Base-by-base conservation (phyloP, 805 yeast species). In the Komagataella kurtzmanii region DNA sequence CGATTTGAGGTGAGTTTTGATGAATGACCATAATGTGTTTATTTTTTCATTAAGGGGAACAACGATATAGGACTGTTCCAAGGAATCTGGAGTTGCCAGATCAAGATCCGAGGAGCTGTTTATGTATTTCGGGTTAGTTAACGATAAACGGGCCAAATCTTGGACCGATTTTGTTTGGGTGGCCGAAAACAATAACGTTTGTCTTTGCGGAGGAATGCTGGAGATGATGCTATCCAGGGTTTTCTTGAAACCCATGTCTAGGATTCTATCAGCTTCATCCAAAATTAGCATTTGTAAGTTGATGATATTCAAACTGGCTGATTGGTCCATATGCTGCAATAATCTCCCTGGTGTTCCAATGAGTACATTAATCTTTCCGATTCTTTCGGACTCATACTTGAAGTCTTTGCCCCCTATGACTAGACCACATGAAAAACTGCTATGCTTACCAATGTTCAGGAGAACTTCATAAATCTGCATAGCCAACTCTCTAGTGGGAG, bases 361-460 rank as follows among this genome's bases (percentile, higher is more conserved):
- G 52, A 89, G 70, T 47, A 89, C 85, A 65, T 89, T 90, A 67
- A 89, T 82, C 57, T 77, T 76, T 0, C 83, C 76, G 6, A 89
- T 78, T 62, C 97, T 77, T 50, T 87, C 96, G 55, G 79, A 77
- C 64, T 89, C 97, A 58, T 75, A 85, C 54, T 79, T 77, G 30
- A 85, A 85, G 62, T 88, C 96, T 62, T 90, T 88, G 44, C 97
- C 97, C 49, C 97, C 97, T 59, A 90, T 89, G 8, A 90, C 91
- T 54, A 89, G 71, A 54, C 96, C 97, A 0, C 96, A 96, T 6
- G 95, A 84, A 54, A 89, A 83, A 2, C 80, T 69, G 57, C 82
- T 83, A 57, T 78, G 73, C 47, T 81, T 77, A 19, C 97, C 97
- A 51, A 89, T 81, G 58, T 82, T 85, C n/a, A 82, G 72, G 54